Evolutionary conservation across 148 eudicot genomes (phyloP).

Genomic region (Chenopodium album): DNA sequence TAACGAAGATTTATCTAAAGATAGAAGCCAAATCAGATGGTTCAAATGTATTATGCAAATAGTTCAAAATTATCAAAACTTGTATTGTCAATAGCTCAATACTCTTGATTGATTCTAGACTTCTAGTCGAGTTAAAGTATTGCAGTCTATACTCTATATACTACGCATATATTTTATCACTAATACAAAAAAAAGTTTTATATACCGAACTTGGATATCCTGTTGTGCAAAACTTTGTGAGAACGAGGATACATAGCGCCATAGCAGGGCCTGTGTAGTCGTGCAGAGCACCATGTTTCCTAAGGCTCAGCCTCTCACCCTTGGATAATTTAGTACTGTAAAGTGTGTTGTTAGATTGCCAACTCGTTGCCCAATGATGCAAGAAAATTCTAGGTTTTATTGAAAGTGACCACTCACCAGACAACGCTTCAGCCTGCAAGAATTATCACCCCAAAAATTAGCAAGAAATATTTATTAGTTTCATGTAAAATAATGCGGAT

Average conservation of each 20-base stretch:
- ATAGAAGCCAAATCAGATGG: background rate
- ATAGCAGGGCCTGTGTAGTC: background rate
- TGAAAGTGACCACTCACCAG: background rate
- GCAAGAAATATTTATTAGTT: background rate
- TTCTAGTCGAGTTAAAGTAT: background rate
- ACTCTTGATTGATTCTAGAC: background rate
- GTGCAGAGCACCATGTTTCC: background rate
- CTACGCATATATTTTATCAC: too few relatives aligned
- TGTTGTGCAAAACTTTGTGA: background rate
- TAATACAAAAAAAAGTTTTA: too few relatives aligned
- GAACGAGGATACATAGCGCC: background rate
- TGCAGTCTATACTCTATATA: background rate
- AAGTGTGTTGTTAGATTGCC: background rate
- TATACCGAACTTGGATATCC: background rate
- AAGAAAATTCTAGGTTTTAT: background rate
- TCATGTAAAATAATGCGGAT: background rate
- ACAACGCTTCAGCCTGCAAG: background rate
- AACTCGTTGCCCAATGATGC: background rate
- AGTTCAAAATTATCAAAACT: background rate
- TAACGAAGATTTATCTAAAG: background rate
- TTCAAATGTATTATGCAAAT: background rate
- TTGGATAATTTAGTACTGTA: background rate
- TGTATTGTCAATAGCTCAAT: too few relatives aligned
- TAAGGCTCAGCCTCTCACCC: too few relatives aligned
- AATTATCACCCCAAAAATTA: background rate